Conservation (phyloP, 73 alveolate genomes). For the Breviolum minutum region DNA sequence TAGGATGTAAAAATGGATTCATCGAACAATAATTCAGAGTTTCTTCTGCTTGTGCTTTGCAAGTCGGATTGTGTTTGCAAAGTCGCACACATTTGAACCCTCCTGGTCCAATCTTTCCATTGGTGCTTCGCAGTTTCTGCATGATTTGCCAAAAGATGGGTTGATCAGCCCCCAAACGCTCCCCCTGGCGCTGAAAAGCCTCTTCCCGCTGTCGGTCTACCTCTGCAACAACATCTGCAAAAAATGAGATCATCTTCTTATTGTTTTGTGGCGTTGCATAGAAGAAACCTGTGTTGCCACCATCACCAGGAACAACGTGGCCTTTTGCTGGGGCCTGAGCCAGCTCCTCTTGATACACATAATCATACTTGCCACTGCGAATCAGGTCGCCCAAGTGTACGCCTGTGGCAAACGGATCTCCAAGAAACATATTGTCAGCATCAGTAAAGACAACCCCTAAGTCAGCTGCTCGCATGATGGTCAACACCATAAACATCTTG, state of each 20-base stretch:
- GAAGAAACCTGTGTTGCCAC: conserved; percentile 92
- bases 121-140: conserved; percentile 71
- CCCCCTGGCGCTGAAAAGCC: conserved; percentile 34
- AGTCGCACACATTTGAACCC: conserved; percentile 69
- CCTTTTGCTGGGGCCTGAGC: conserved; percentile 79
- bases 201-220: conserved; percentile 86
- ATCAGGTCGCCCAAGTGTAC: conserved; percentile 81
- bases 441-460: conserved; percentile 72
- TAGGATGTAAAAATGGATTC: conserved; percentile 59
- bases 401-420: conserved; percentile 68
- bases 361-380: conserved; percentile 71
- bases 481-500: conserved; percentile 91
- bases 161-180: conserved; percentile 72
- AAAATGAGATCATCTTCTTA: conserved; percentile 46
- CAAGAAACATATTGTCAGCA: conserved; percentile 90
- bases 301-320: conserved; percentile 86
- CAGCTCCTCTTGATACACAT: conserved; percentile 85
- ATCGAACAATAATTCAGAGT: conserved; percentile 69
- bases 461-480: conserved; percentile 59
- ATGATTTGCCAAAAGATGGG: conserved; percentile 91
- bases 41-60: conserved; percentile 45
- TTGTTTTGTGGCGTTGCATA: conserved; percentile 71
- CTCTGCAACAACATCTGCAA: conserved; percentile 78
- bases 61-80: conserved; percentile 78
- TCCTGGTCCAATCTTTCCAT: conserved; percentile 33